phyloP scores from a whole-genome alignment of 164 flowering plant species.

The Vitis riparia region DNA sequence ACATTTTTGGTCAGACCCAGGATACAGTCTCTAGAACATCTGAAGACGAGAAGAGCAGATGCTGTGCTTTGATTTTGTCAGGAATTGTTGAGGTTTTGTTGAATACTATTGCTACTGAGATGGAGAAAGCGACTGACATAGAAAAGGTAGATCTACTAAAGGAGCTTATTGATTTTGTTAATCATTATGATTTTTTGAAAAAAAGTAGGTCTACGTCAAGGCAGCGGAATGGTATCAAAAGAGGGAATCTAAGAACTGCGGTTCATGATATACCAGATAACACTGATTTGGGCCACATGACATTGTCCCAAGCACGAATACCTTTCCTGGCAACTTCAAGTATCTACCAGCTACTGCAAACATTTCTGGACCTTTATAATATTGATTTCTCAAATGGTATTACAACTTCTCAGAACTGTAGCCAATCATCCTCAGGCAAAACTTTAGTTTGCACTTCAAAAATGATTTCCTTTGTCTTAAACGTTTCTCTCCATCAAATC shows the following conservation, averaged over 20 bases:
- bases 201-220: constrained; percentile 29
- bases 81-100: constrained; percentile 71
- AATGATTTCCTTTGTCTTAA: constrained; percentile 48
- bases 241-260: constrained; percentile 29
- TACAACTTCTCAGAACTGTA: constrained; percentile 42
- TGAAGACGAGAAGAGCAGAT: constrained; percentile 47
- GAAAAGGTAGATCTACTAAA: constrained; percentile 51
- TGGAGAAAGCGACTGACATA: constrained; percentile 54
- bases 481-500: constrained; percentile 48
- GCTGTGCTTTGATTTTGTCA: constrained; percentile 47
- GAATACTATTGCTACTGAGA: constrained; percentile 52
- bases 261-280: constrained; percentile 28
- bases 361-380: constrained; percentile 29
- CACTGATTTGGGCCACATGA: constrained; percentile 25
- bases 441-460: constrained; percentile 25
- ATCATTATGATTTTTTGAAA: constrained; percentile 48
- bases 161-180: constrained; percentile 57
- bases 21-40: constrained; percentile 36
- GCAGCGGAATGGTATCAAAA: constrained; percentile 29
- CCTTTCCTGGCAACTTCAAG: constrained; percentile 70
- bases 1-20: constrained; percentile 37
- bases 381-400: constrained; percentile 13
- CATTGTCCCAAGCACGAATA: constrained; percentile 30
- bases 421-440: constrained; percentile 39
- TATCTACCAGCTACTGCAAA: constrained; percentile 45